Percentiles rank a stretch among this genome's conserved stretches.
These are phyloP conservation scores for Clonostachys sp. DNA, from an alignment of 2,329 filamentous ascomycete species.

Conservation along the genomic window DNA sequence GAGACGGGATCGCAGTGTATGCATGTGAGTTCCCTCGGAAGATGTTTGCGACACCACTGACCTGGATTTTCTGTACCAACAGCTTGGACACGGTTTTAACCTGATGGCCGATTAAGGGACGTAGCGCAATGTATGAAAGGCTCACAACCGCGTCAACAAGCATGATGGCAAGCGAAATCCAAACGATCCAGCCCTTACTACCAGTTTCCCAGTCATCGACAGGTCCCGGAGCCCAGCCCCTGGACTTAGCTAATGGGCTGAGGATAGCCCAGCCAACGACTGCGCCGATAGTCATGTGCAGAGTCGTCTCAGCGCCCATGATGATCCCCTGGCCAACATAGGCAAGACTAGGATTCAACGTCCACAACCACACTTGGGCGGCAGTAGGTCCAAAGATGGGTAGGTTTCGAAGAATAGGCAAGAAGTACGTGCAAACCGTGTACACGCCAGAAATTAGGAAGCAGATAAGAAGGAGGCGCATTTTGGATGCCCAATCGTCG, in stretches of 20 bases:
- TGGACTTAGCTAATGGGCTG: conserved; percentile 80
- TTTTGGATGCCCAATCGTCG: conserved; percentile 38
- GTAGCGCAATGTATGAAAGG: conserved; percentile 70
- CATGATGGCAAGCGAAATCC: conserved; percentile 96
- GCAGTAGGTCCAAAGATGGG: conserved; percentile 76
- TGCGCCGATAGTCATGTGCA: conserved; percentile 92
- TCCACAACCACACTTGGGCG: conserved; percentile 86
- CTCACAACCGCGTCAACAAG: conserved; percentile 88
- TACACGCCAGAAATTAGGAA: conserved; percentile 58
- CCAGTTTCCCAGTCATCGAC: conserved; percentile 87
- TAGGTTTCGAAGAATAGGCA: conserved; percentile 79
- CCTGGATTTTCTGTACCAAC: not conserved
- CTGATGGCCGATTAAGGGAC: conserved; percentile 40
- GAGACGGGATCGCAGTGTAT: conserved; percentile 6
- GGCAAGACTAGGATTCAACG: conserved; percentile 91
- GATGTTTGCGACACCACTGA: not conserved
- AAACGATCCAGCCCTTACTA: conserved; percentile 98
- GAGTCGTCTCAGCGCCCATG: conserved; percentile 92
- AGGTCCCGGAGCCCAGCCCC: conserved; percentile 84
- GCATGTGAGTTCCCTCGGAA: conserved; percentile 1
- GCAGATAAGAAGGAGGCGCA: conserved; percentile 49
- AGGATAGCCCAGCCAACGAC: conserved; percentile 86
- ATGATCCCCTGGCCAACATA: conserved; percentile 98
- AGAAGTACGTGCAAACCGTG: conserved; percentile 85
- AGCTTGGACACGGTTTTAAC: conserved; percentile 15